These are phyloP conservation scores for Auricularia cornea DNA, from an alignment of 768 basidiomycete genomes.

Conservation along the genomic window DNA sequence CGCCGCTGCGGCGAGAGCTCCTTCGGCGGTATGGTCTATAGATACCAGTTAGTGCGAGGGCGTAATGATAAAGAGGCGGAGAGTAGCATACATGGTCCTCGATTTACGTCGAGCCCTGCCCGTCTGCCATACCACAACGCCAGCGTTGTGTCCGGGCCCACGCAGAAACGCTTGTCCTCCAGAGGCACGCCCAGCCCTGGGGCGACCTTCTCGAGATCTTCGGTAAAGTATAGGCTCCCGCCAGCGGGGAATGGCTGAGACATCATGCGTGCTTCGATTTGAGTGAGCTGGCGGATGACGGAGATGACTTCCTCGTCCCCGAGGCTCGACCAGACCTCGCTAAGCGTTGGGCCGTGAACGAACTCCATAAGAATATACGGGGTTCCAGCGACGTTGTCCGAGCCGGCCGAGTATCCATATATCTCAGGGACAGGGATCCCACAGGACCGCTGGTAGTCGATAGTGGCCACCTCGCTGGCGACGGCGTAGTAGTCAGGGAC, in stretches of 20 bases:
- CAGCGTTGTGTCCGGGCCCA: constrained; percentile 31
- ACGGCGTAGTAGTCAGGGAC: constrained; percentile 20
- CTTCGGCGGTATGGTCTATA: constrained; percentile 37
- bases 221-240: constrained; percentile 40
- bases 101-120: constrained; percentile 37
- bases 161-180: constrained; percentile 26
- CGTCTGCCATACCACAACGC: constrained; percentile 44
- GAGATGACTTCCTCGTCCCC: constrained; percentile 32
- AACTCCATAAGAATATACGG: constrained; percentile 25
- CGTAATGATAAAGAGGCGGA: constrained; percentile 19
- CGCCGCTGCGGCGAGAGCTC: constrained; percentile 34
- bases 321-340: constrained; percentile 34
- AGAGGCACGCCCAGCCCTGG: constrained; percentile 26
- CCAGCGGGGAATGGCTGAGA: constrained; percentile 40
- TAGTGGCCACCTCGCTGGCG: constrained; percentile 26
- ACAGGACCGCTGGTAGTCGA: constrained; percentile 17
- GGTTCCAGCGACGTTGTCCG: constrained; percentile 19
- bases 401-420: constrained; percentile 22
- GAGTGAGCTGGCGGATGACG: constrained; percentile 34
- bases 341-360: constrained; percentile 31
- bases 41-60: constrained; percentile 23
- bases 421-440: constrained; percentile 24
- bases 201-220: constrained; percentile 36
- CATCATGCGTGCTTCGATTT: constrained; percentile 44
- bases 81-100: constrained; percentile 44